These are phyloP conservation scores for Punica granatum DNA, from an alignment of 345 rosid species.

Conservation along the genomic window DNA sequence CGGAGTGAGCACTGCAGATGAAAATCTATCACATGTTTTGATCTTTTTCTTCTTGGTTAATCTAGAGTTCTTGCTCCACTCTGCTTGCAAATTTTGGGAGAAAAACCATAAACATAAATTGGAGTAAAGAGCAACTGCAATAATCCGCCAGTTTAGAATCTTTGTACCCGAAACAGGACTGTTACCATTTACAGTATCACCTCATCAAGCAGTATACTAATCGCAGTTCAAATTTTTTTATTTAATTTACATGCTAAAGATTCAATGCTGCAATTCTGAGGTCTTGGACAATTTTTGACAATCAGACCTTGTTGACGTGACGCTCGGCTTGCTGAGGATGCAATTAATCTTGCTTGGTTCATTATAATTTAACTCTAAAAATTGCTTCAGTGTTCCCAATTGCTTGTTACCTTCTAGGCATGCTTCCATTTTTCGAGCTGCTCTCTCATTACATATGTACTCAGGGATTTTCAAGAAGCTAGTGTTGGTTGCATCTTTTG, in stretches of 20 bases:
- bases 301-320: too few species aligned
- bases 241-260: too few species aligned
- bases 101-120: neutral
- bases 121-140: neutral
- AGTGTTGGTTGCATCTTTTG: slow-evolving; percentile 7
- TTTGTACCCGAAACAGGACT: too few species aligned
- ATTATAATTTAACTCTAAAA: neutral
- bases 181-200: too few species aligned
- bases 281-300: too few species aligned
- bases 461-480: slow-evolving; percentile 16
- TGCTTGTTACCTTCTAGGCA: neutral
- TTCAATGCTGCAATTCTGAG: too few species aligned
- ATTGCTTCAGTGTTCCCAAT: neutral
- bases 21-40: too few species aligned
- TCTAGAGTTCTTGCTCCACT: too few species aligned
- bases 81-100: neutral
- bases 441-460: neutral
- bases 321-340: too few species aligned
- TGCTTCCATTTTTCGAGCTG: neutral
- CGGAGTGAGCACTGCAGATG: too few species aligned
- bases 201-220: too few species aligned
- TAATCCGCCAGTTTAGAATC: neutral
- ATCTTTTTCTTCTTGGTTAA: too few species aligned
- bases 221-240: neutral
- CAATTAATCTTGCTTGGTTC: neutral